phyloP scores from a whole-genome alignment of 495 filamentous ascomycete genomes.

The Xylaria scruposa region DNA sequence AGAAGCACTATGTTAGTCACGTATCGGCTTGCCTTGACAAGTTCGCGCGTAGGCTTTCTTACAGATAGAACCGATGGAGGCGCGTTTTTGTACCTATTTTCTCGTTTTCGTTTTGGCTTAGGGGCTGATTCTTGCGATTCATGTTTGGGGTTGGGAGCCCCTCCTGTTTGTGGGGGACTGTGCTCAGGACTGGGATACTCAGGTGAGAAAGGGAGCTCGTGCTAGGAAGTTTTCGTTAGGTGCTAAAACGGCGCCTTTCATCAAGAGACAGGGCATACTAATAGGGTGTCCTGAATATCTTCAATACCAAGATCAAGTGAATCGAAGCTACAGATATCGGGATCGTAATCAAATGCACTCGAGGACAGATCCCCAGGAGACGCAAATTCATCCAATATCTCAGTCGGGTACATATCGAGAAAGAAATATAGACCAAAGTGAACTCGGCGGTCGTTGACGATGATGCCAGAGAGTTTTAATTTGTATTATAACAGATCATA shows the following conservation, averaged over 20 bases:
- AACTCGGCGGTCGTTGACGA: background rate
- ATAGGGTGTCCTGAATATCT: background rate
- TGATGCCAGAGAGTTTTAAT: background rate
- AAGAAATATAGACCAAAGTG: background rate
- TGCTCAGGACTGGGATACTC: conserved; percentile 49
- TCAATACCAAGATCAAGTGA: background rate
- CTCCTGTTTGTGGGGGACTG: conserved; percentile 34
- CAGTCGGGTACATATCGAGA: background rate
- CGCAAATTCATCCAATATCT: background rate
- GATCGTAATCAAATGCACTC: background rate
- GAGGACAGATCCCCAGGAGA: background rate
- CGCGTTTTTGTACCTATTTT: conserved; percentile 59
- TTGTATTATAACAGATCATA: background rate
- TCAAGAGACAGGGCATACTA: background rate
- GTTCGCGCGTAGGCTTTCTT: conserved; percentile 28
- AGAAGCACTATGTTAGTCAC: conserved; percentile 31
- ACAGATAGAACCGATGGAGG: conserved; percentile 56
- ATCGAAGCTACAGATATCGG: background rate
- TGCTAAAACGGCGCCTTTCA: background rate
- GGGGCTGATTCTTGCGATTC: conserved; percentile 44
- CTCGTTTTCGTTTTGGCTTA: conserved; percentile 55
- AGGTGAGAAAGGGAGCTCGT: conserved; percentile 42
- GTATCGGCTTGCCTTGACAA: background rate
- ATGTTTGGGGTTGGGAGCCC: conserved; percentile 40
- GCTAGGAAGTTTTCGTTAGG: conserved; percentile 38